A percentile compares a stretch with the other conserved stretches of the same genome.
These are phyloP conservation scores for Yamadazyma sp. DNA, from an alignment of 1,139 yeast genomes.

Conservation along the genomic window DNA sequence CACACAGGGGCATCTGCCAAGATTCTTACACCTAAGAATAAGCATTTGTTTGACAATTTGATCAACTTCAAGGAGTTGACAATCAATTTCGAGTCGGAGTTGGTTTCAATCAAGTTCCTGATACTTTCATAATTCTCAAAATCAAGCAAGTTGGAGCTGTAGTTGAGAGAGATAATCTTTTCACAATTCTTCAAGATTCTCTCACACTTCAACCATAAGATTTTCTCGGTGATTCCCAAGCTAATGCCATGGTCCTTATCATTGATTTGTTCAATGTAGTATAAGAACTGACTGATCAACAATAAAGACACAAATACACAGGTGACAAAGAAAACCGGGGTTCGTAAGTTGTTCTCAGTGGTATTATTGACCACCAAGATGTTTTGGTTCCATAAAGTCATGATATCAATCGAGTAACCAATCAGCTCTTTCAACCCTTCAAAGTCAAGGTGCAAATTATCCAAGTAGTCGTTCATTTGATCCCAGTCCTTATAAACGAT, in stretches of 20 bases:
- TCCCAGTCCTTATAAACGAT: conserved; percentile 67
- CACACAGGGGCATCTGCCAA: conserved; percentile 81
- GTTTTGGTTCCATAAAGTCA: conserved; percentile 69
- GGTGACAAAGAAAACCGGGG: conserved; percentile 73
- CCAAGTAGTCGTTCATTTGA: conserved; percentile 56
- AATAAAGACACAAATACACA: conserved; percentile 63
- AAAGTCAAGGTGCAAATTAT: conserved; percentile 42
- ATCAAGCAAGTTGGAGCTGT: conserved; percentile 11
- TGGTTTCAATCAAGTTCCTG: conserved; percentile 19
- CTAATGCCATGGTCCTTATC: conserved; percentile 19
- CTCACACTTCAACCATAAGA: conserved; percentile 54
- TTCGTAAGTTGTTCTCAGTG: conserved; percentile 61
- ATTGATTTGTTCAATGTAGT: conserved; percentile 45
- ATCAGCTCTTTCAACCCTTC: conserved; percentile 62
- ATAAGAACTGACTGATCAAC: conserved; percentile 60
- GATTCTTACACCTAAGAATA: conserved; percentile 68
- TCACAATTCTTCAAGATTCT: conserved; percentile 57
- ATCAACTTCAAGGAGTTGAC: conserved; percentile 18
- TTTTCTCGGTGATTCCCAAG: conserved; percentile 37
- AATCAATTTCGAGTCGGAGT: conserved; percentile 16
- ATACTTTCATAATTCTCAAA: conserved; percentile 35
- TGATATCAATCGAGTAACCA: conserved; percentile 54
- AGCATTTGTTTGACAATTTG: conserved; percentile 50
- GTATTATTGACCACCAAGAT: conserved; percentile 62
- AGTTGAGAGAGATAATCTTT: conserved; percentile 20